Evolutionary conservation across 2,329 filamentous ascomycete species (phyloP), one percentile per base, ranked within the genome.

Genomic region (Cytospora paraplurivora): DNA sequence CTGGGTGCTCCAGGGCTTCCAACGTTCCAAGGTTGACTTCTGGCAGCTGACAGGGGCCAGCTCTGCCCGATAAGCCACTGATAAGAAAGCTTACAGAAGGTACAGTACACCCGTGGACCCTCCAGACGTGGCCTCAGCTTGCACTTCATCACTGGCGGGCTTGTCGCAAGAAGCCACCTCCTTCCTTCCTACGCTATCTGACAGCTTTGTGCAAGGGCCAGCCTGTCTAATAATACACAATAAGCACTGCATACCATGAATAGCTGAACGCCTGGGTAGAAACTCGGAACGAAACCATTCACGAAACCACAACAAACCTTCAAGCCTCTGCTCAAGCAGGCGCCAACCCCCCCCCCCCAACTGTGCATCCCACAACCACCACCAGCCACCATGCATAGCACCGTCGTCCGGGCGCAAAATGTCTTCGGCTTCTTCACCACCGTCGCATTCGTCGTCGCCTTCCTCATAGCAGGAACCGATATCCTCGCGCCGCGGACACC

Each of bases 401-500:
- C 90, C 54, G 78, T 96, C 56, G 92, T 91, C 67, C 91, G 95
- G 70, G 77, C 89, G 69, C 95, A 99, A 78, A 94, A 92, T 79
- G 89, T 93, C 76, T 99, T 99, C 76, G 93, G 95, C 77, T 97
- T 96, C 86, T 97, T 98, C 83, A 98, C 95, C 19, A 96, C 93
- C 33, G 93, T 97, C 68, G 89, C 90, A 63, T 95, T 96, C 73
- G 85, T 86, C 63, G 85, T 97, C 61, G 93, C 88, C 59, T 85
- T 84, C 61, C 79, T 96, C 64, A 91, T 97, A 70, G 93, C 94
- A 55, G 80, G 90, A 57, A 93, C 92, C 47, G 92, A 93, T 71
- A 76, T 97, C 71, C 77, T 89, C 71, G 81, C 81, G 64, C 85
- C 89, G 4, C 89, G 92, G 68, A 83, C 84, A 7, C 92, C 92